Conservation (phyloP, 768 basidiomycete species). For the Phylloporus arenicola region DNA sequence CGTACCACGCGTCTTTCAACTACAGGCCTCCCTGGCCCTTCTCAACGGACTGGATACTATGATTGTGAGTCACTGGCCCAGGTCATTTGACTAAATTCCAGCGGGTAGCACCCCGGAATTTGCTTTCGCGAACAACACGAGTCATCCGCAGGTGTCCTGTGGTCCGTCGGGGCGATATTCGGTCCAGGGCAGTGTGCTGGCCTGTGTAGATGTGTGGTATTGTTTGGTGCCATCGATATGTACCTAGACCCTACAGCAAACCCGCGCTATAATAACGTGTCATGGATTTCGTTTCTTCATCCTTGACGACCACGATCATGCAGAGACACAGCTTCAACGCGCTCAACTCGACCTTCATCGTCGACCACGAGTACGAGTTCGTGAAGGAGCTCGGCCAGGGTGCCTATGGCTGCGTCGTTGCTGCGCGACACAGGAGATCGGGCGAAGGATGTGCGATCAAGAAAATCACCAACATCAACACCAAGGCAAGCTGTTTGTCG, state of each 20-base stretch:
- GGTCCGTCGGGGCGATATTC: background rate
- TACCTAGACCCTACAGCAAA: slow-evolving; percentile 8
- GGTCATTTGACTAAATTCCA: background rate
- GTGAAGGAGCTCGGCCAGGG: slow-evolving; percentile 97
- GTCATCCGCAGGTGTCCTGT: background rate
- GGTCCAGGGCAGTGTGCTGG: background rate
- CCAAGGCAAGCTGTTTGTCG: slow-evolving; percentile 52
- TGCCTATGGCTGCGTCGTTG: slow-evolving; percentile 89
- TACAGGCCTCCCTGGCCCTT: too few relatives aligned
- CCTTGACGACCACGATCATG: slow-evolving; percentile 36
- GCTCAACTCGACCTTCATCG: slow-evolving; percentile 81
- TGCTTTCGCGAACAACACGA: slow-evolving; percentile 1
- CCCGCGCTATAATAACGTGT: background rate
- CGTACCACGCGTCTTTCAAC: too few relatives aligned
- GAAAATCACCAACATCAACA: slow-evolving; percentile 93
- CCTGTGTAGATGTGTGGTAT: slow-evolving; percentile 16
- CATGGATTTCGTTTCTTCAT: slow-evolving; percentile 2
- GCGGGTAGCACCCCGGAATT: slow-evolving; percentile 3
- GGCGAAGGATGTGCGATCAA: slow-evolving; percentile 93
- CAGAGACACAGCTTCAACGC: slow-evolving; percentile 76
- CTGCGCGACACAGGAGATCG: slow-evolving; percentile 75
- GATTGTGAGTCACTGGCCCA: too few relatives aligned
- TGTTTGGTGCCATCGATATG: slow-evolving; percentile 32
- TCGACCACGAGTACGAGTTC: slow-evolving; percentile 86
- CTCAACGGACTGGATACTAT: too few relatives aligned